Evolutionary conservation across 2,329 filamentous ascomycete species (phyloP), one percentile per base, ranked within the genome.

Genomic region (Aspergillus cejpii): DNA sequence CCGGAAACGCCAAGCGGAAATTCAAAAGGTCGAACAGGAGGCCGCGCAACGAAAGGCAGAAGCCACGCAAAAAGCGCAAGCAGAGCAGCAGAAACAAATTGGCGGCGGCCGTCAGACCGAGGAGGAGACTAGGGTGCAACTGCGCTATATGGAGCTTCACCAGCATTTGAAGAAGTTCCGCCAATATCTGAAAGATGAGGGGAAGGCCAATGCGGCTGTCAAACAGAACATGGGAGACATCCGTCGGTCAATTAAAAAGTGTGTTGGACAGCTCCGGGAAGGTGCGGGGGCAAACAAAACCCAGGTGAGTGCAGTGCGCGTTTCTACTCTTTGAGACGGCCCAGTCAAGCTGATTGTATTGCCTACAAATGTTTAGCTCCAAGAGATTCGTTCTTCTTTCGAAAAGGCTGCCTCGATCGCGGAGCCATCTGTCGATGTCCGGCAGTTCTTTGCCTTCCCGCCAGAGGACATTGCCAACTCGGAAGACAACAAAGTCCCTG

Each of bases 221-320:
- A 87, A 87, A 63, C 73, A 75, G 41, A 75, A 78, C 27, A 76
- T 87, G 60, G 84, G 85, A 26, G 79, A 87, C 43, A 80, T 86
- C 73, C 77, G 87, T 31, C 75, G 87, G 47, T 77, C 82, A 33
- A 81, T 92, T 42, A 77, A 78, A 29, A 85, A 83, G 56, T 81
- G 77, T 14, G 76, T 91, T 43, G 87, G 87, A 5, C 86, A 92
- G 61, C 51, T 69, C 21, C 84, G 81, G 1, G 76, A 76, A 29
- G 83, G 78, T 45, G 82, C 78, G 54, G 77, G 76, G 8, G 75
- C 75, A 17, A 88, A 88, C 56, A 74, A 68, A 40, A 59, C 66
- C 48, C 75, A 77, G 52, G 79, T 83, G 68, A 55, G 72, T 67
- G 20, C 12, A 31, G 11, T 29, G 17, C 28, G n/a, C n/a, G n/a